phyloP scores from a whole-genome alignment of 1,284 basidiomycete genomes.

The Apiotrichum sp. region DNA sequence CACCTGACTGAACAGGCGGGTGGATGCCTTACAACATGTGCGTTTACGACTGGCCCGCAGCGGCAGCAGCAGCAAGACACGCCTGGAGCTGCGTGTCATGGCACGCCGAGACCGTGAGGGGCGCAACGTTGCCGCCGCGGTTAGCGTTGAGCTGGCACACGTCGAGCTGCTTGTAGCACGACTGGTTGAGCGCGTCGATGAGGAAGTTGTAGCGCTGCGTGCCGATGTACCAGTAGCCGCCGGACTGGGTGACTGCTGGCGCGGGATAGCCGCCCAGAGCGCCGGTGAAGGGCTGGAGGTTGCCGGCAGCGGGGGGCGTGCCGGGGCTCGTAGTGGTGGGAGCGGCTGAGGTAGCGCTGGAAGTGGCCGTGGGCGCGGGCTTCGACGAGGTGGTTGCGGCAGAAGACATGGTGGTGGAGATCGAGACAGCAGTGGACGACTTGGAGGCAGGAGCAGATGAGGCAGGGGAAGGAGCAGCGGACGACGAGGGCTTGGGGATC shows the following conservation, averaged over 20 bases:
- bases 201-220: conserved; percentile 22
- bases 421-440: conserved; percentile 3
- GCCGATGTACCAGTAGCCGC: conserved; percentile 5
- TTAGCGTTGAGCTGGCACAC: conserved; percentile 23
- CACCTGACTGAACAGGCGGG: too few relatives aligned
- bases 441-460: background rate
- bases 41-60: background rate
- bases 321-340: background rate
- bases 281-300: conserved; percentile 27
- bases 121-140: conserved; percentile 17
- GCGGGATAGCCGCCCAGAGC: conserved; percentile 25
- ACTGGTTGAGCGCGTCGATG: conserved; percentile 21
- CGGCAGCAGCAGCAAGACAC: background rate
- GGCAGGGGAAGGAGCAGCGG: background rate
- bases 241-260: conserved; percentile 18
- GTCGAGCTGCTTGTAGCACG: conserved; percentile 28
- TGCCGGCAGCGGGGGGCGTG: conserved; percentile 5
- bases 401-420: background rate
- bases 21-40: too few relatives aligned
- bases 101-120: conserved; percentile 23
- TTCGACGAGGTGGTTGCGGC: conserved; percentile 17
- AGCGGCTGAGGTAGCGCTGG: background rate
- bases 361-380: background rate
- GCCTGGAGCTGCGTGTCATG: conserved; percentile 7
- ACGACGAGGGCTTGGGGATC: conserved; percentile 10